Evolutionary conservation across 2,329 filamentous ascomycete species (phyloP).

Genomic region (Phialophora macrospora): DNA sequence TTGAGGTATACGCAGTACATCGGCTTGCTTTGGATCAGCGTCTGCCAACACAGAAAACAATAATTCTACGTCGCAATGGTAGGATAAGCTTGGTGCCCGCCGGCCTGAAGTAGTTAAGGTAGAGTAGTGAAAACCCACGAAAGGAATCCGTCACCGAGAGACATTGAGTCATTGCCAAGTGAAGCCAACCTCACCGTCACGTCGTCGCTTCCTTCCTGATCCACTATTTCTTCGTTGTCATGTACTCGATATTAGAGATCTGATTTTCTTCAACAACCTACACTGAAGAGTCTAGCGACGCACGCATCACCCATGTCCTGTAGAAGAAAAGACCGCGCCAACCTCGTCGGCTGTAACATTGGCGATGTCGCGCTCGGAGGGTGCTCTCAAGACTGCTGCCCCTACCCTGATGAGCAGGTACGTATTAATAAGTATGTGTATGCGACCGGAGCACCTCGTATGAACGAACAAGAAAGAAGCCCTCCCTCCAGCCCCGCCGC

Average conservation of each 20-base stretch:
- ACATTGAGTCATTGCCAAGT: not conserved
- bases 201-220: not conserved
- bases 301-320: not conserved
- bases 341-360: constrained; percentile 7
- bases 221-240: too few relatives aligned
- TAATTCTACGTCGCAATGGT: too few relatives aligned
- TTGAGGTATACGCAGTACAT: not conserved
- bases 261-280: not conserved
- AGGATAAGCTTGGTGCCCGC: too few relatives aligned
- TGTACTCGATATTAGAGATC: not conserved
- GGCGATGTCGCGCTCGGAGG: constrained; percentile 4
- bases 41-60: not conserved
- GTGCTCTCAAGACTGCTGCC: constrained; percentile 1
- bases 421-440: not conserved
- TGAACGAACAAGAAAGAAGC: too few relatives aligned
- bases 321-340: constrained; percentile 5
- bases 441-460: too few relatives aligned
- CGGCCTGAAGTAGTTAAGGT: too few relatives aligned
- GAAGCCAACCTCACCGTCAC: not conserved
- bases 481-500: not conserved
- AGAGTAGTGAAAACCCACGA: too few relatives aligned
- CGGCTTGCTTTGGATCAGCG: not conserved
- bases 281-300: too few relatives aligned
- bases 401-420: constrained; percentile 4
- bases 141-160: not conserved